Base-by-base conservation (phyloP, 2,329 filamentous ascomycete genomes). In the Xylariaceae sp. region DNA sequence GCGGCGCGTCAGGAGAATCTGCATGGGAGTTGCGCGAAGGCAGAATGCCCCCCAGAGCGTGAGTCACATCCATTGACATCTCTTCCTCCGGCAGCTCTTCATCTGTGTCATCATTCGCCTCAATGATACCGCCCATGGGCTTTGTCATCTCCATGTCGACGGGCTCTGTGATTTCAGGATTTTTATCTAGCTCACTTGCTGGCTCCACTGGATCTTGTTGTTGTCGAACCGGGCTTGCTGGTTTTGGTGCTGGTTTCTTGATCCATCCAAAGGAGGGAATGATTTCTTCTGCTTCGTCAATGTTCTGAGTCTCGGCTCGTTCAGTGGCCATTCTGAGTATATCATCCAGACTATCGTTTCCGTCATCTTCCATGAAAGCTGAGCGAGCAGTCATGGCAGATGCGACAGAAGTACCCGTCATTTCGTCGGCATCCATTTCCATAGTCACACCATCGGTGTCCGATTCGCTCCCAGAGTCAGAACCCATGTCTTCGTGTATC, bases 41-140 rank as follows among this genome's bases (percentile, higher is more conserved):
- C 17, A 96, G 70, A 48, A 97, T 97, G 3, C 86, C 82, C 9
- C 93, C 93, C 48, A 96, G 77, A 9, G 84, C 89, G 49, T 83
- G 84, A 2, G 93, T 97, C 7, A 97, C 89, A 62, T 97, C 93
- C 93, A 97, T 97, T 18, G 90, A 94, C 78, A 95, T 86, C 38
- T 92, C 89, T 57, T 83, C 81, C 17, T 81, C 79, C 19, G 79
- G 73, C 14, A 70, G 67, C 12, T 75, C 75, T 12, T 79, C 76
- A 5, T 72, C 66, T 19, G 76, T 64, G 47, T 75, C 47, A 34
- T 58, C 46, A 6, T 47, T 51, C 19, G 60, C 55, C 55, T 66
- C 69, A 38, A 79, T 63, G 41, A 84, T 84, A n/a, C 78, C 74
- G 4, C 82, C 82, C 42, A 83, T 71, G 9, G 77, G 75, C 41